phyloP scores from a whole-genome alignment of 2,329 filamentous ascomycete genomes.

The Dichotomopilus funicola region DNA sequence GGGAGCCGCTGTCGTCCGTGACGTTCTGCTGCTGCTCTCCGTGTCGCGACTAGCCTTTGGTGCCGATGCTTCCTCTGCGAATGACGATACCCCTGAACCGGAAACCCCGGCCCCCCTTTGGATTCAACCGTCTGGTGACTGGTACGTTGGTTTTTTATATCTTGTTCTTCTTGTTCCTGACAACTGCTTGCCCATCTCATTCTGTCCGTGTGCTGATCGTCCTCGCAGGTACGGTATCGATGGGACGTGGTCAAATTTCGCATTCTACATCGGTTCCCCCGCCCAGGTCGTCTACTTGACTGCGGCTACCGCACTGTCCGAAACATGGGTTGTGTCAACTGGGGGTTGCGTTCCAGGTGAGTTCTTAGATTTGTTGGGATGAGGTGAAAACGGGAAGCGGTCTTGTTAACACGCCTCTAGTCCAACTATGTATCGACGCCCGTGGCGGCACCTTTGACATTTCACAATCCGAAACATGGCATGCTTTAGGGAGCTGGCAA shows the following conservation, averaged over 20 bases:
- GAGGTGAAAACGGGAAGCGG: background rate
- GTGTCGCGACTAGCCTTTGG: constrained; percentile 14
- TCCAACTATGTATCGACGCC: constrained; percentile 45
- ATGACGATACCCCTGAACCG: constrained; percentile 6
- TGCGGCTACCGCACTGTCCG: constrained; percentile 62
- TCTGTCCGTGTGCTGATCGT: constrained; percentile 14
- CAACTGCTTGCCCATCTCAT: constrained; percentile 1
- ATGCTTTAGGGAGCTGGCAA: constrained; percentile 51
- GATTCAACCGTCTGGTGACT: constrained; percentile 26
- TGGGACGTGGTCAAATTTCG: constrained; percentile 66
- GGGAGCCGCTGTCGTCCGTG: constrained; percentile 23
- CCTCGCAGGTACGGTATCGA: constrained; percentile 53
- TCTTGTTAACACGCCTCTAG: constrained; percentile 25
- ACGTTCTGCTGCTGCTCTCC: constrained; percentile 23
- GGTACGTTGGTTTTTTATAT: constrained; percentile 18
- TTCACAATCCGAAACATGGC: constrained; percentile 50
- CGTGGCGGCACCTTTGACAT: constrained; percentile 55
- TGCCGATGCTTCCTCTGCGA: constrained; percentile 2
- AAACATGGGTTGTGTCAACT: constrained; percentile 61
- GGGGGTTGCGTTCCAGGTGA: constrained; percentile 45
- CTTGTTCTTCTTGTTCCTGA: background rate
- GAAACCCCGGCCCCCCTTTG: constrained; percentile 16
- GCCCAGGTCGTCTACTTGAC: constrained; percentile 44
- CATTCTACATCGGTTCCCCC: constrained; percentile 46
- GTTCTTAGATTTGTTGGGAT: background rate